These are phyloP conservation scores for Pyrenophora graminea DNA, from an alignment of 2,329 filamentous ascomycete species.

Conservation along the genomic window DNA sequence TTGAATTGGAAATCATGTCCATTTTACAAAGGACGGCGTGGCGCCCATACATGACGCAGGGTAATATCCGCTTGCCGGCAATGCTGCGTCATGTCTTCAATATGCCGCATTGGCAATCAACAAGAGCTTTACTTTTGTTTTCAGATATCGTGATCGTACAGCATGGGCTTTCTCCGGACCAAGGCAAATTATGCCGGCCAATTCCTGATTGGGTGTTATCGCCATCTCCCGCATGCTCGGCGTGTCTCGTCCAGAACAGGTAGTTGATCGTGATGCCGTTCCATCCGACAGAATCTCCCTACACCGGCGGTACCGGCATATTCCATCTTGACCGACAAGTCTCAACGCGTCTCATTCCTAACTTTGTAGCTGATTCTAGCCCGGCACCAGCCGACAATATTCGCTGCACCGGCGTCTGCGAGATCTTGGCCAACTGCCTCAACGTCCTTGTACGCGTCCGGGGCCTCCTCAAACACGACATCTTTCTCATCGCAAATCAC, in stretches of 20 bases:
- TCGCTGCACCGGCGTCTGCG: constrained; percentile 37
- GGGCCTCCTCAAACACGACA: constrained; percentile 47
- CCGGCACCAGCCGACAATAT: constrained; percentile 40
- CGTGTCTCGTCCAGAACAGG: too few relatives aligned
- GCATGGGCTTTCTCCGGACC: not conserved
- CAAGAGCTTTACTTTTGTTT: not conserved
- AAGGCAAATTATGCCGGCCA: not conserved
- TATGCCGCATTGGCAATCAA: not conserved
- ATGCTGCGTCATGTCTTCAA: not conserved
- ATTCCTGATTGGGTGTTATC: too few relatives aligned
- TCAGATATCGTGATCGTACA: not conserved
- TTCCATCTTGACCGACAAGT: not conserved
- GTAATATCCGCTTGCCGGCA: not conserved
- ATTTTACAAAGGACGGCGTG: constrained; percentile 5
- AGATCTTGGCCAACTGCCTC: constrained; percentile 45
- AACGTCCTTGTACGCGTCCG: constrained; percentile 47
- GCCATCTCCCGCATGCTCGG: too few relatives aligned
- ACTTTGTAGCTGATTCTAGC: constrained; percentile 48
- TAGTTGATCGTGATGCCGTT: too few relatives aligned
- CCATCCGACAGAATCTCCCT: not conserved
- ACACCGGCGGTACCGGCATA: not conserved
- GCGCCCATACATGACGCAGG: constrained; percentile 10
- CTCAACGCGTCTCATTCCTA: constrained; percentile 35
- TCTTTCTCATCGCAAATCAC: constrained; percentile 47
- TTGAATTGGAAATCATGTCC: not conserved